Conservation (phyloP, 148 eudicot species). For the Nepenthes mirabilis region DNA sequence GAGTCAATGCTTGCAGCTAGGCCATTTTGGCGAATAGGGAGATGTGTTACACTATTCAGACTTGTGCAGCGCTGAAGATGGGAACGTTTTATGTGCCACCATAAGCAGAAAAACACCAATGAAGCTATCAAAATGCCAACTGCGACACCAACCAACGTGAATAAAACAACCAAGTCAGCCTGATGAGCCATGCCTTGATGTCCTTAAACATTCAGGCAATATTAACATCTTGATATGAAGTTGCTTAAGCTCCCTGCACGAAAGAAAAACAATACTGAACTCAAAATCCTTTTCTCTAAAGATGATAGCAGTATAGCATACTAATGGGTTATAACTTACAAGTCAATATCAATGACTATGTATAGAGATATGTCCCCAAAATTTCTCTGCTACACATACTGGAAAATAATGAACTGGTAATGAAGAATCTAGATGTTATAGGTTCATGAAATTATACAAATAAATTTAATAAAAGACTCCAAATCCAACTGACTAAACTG, state of each 20-base stretch:
- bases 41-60: slow-evolving; percentile 20
- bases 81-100: slow-evolving; percentile 61
- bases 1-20: slow-evolving; percentile 34
- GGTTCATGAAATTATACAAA: too few species aligned
- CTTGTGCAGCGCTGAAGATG: slow-evolving; percentile 19
- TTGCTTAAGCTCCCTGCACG: slow-evolving; percentile 12
- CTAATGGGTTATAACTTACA: too few species aligned
- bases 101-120: slow-evolving; percentile 32
- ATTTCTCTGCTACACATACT: too few species aligned
- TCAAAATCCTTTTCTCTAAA: neutral
- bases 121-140: slow-evolving; percentile 52
- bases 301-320: too few species aligned
- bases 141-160: slow-evolving; percentile 52
- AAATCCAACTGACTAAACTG: too few species aligned
- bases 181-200: slow-evolving; percentile 38
- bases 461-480: too few species aligned
- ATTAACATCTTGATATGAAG: slow-evolving; percentile 40
- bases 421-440: too few species aligned
- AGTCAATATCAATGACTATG: too few species aligned
- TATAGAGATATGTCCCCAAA: too few species aligned
- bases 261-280: slow-evolving; percentile 1
- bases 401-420: too few species aligned
- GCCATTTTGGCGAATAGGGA: slow-evolving; percentile 60
- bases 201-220: slow-evolving; percentile 20
- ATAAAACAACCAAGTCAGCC: slow-evolving; percentile 47